Percentiles rank a stretch among this genome's conserved stretches.
Conservation (phyloP, 768 basidiomycete species). For the Pleurotus giganteus region DNA sequence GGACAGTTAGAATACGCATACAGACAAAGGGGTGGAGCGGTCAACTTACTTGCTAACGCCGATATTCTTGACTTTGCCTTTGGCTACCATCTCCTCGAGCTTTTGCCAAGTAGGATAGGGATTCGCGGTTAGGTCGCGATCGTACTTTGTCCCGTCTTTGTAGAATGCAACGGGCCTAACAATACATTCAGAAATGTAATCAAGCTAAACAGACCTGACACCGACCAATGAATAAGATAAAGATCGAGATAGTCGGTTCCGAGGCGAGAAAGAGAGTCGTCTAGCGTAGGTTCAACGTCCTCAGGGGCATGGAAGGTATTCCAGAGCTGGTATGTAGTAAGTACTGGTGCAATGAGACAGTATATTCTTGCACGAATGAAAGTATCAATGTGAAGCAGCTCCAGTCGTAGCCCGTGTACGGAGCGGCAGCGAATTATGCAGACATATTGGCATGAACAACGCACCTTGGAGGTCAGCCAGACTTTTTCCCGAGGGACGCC, state of each 20-base stretch:
- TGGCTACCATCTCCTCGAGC: conserved; percentile 73
- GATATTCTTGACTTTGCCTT: conserved; percentile 76
- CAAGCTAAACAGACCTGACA: not conserved
- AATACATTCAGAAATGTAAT: not conserved
- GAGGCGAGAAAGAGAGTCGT: conserved; percentile 61
- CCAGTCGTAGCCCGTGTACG: too few species aligned
- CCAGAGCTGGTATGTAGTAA: conserved; percentile 51
- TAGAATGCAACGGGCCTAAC: conserved; percentile 67
- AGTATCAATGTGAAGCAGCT: too few species aligned
- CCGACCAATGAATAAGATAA: conserved; percentile 78
- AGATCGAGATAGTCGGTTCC: conserved; percentile 74
- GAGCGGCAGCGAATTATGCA: too few species aligned
- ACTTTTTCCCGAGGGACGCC: conserved; percentile 59
- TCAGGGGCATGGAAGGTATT: conserved; percentile 74
- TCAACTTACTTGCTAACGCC: conserved; percentile 76
- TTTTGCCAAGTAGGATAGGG: conserved; percentile 81
- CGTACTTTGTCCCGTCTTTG: conserved; percentile 42
- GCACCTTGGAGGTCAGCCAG: conserved; percentile 65
- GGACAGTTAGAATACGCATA: conserved; percentile 3
- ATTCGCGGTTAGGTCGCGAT: conserved; percentile 63
- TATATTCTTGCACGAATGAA: too few species aligned
- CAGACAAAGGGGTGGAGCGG: not conserved
- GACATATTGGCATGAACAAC: not conserved
- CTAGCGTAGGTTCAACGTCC: conserved; percentile 64
- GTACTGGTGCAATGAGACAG: too few species aligned